Conservation (phyloP, 768 basidiomycete genomes). For the Boletus sensibilis region DNA sequence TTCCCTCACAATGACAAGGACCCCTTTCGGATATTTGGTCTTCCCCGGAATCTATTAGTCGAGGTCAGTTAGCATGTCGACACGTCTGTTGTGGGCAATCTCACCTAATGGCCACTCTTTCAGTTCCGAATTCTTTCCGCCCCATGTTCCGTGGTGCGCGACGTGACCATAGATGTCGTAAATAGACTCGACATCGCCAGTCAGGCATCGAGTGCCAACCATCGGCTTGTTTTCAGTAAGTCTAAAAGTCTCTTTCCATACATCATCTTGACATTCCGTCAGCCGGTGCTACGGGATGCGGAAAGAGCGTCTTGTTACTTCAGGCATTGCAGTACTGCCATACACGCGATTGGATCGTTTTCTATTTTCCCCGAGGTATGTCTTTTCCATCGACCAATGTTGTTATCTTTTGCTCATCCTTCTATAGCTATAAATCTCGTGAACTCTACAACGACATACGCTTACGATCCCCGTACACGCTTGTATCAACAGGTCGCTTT, state of each 20-base stretch:
- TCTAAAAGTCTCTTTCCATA: constrained; percentile 8
- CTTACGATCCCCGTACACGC: constrained; percentile 72
- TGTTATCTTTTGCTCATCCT: background rate
- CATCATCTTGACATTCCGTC: constrained; percentile 3
- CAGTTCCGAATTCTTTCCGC: constrained; percentile 70
- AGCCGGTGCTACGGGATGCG: constrained; percentile 76
- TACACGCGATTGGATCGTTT: constrained; percentile 70
- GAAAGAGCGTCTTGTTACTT: constrained; percentile 77
- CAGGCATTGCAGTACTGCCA: constrained; percentile 73
- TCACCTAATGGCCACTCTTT: background rate
- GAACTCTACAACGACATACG: constrained; percentile 69
- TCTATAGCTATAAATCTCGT: constrained; percentile 55
- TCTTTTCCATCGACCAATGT: background rate
- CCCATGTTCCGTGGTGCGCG: constrained; percentile 71
- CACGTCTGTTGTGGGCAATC: background rate
- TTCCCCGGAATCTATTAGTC: constrained; percentile 65
- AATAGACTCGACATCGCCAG: constrained; percentile 53
- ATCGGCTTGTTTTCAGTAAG: constrained; percentile 66
- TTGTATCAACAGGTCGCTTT: constrained; percentile 74
- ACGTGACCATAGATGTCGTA: constrained; percentile 57
- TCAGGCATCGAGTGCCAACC: constrained; percentile 47
- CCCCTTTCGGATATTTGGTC: constrained; percentile 63
- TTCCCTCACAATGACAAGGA: constrained; percentile 47
- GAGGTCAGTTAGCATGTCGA: constrained; percentile 51
- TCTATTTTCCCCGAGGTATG: constrained; percentile 81